Base-by-base conservation (phyloP, 78 protist genomes). In the Polysphondylium violaceum region DNA sequence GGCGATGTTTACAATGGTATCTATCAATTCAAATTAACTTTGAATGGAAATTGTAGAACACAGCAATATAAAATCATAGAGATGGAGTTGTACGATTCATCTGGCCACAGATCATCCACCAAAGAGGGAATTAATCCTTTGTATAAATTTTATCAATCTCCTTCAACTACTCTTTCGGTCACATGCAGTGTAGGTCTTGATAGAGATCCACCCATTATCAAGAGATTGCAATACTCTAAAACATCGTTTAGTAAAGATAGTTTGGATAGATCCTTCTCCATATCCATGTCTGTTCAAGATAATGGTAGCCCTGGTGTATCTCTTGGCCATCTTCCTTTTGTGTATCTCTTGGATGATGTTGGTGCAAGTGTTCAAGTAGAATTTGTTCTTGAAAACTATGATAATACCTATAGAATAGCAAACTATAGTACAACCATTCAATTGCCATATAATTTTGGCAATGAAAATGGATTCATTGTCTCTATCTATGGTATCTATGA, bases 401-500 rank as follows among this genome's bases (percentile, higher is more conserved):
- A n/a, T n/a, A n/a, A 33, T 23, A 5, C 23, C 9, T 23, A 29
- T 31, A 40, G 29, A 1, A 25, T 65, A 14, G 88, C 74, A 2
- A 38, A 35, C 2, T 65, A 40, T 21, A n/a, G 23, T 8, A 38
- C 56, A 9, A 21, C 25, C 1, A 38, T 65, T 38, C 11, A 64
- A 17, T 43, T 78, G 33, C 88, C 88, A 19, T 43, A 47, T 50
- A 75, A 75, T 16, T 78, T 51, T 65, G 75, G 68, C 29, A 4
- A n/a, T 1, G 8, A 53, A 23, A 67, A 60, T 35, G n/a, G n/a
- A n/a, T n/a, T n/a, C n/a, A n/a, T 65, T 23, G 3, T 78, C 12
- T 78, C 88, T 16, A 36, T 78, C 29, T 65, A 78, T 38, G 88
- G 88, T 36, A 33, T 78, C 16, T 17, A 11, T 2, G 88, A 78